A percentile compares a stretch with the other conserved stretches of the same genome.
phyloP scores from a whole-genome alignment of 495 filamentous ascomycete genomes.

The Penicillium macrosclerotiorum region DNA sequence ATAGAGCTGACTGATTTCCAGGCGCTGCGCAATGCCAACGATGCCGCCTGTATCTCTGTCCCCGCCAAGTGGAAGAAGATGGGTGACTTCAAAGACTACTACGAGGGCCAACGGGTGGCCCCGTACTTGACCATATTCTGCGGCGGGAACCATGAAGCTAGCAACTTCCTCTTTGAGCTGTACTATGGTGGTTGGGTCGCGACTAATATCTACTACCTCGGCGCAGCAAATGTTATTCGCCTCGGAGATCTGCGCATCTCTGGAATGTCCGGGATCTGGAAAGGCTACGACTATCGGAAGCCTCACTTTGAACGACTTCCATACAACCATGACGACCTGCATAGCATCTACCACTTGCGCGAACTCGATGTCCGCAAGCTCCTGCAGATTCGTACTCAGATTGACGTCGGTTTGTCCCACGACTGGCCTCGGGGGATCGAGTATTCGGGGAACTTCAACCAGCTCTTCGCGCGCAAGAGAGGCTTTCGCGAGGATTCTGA shows the following conservation, averaged over 20 bases:
- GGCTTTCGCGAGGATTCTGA: slow-evolving; percentile 71
- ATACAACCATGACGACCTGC: slow-evolving; percentile 69
- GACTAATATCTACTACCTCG: slow-evolving; percentile 94
- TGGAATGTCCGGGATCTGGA: slow-evolving; percentile 93
- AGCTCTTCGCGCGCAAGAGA: slow-evolving; percentile 67
- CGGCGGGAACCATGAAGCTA: slow-evolving; percentile 92
- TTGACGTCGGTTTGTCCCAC: slow-evolving; percentile 89
- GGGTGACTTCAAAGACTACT: slow-evolving; percentile 91
- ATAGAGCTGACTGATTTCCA: slow-evolving; percentile 34
- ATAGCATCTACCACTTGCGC: slow-evolving; percentile 80
- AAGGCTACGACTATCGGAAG: slow-evolving; percentile 76
- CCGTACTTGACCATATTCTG: slow-evolving; percentile 91
- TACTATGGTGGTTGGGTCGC: slow-evolving; percentile 98
- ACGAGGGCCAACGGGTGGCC: slow-evolving; percentile 70
- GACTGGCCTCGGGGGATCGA: slow-evolving; percentile 91
- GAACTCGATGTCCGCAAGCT: slow-evolving; percentile 91
- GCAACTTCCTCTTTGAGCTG: slow-evolving; percentile 81
- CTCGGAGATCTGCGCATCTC: slow-evolving; percentile 82
- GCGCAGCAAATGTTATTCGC: slow-evolving; percentile 82
- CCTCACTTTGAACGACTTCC: slow-evolving; percentile 84
- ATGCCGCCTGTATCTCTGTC: slow-evolving; percentile 82
- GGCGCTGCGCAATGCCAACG: slow-evolving; percentile 82
- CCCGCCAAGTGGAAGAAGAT: slow-evolving; percentile 79
- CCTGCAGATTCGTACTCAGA: slow-evolving; percentile 74
- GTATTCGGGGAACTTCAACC: slow-evolving; percentile 60